Evolutionary conservation across 202 grass and related monocot genomes (phyloP), one percentile per base, ranked within the genome.

Genomic region (Hordeum pubiflorum): DNA sequence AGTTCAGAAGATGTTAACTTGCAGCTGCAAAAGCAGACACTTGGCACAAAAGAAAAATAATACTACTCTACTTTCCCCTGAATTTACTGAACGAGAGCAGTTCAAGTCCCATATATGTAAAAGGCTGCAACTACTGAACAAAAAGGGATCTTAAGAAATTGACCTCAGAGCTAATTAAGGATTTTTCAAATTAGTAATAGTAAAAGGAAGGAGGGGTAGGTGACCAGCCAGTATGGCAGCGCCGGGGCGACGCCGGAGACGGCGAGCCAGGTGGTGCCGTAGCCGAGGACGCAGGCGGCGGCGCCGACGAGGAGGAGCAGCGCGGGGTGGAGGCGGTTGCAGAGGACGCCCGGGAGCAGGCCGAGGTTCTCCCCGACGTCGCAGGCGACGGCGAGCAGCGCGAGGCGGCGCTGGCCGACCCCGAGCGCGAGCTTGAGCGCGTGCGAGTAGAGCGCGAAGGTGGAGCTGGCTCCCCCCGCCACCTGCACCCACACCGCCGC

Each of bases 401-500:
- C 88, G 79, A 97, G 92, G 78, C 88, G 92, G 84, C 89, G 69
- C 88, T 97, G 94, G 82, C 65, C 87, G 64, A 82, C 71, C 11
- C 82, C 92, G 9, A 97, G 82, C 6, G 85, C 52, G 7, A 79
- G 48, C 86, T 97, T 97, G 74, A 97, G 88, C 79, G 75, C 75
- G 88, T 87, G 94, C 24, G 94, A 94, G 84, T 97, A 97, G 78
- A 97, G 92, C 17, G 94, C 89, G 86, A 97, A 97, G 4, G 85
- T 91, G 72, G 93, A 94, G 39, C 77, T 86, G 22, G 61, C 79
- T 15, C 94, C 91, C 2, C 86, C 94, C 4, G 88, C 86, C 68
- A 97, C 89, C 84, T 94, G 91, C 66, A 97, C 72, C 91, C 91
- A 97, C 36, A 91, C 91, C 33, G 91, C 94, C 61, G 94, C 94